Evolutionary conservation across 1,139 yeast genomes (phyloP).

Genomic region (Spathaspora sp.): DNA sequence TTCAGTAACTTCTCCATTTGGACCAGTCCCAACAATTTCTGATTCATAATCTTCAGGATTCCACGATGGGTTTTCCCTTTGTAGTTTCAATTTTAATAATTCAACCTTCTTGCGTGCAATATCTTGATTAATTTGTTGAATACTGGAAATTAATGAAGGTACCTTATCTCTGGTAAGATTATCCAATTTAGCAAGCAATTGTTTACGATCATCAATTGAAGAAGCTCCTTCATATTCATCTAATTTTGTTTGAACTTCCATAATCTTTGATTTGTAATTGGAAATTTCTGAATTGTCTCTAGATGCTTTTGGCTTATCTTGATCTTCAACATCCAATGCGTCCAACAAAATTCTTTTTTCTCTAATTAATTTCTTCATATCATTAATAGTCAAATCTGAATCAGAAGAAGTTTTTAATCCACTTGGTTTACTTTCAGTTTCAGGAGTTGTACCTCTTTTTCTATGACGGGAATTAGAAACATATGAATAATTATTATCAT

Average conservation of each 20-base stretch:
- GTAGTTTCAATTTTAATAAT: slow-evolving; percentile 52
- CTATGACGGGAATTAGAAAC: slow-evolving; percentile 69
- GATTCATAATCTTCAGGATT: slow-evolving; percentile 49
- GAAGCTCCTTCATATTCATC: slow-evolving; percentile 28
- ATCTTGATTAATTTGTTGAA: slow-evolving; percentile 62
- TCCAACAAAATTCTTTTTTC: slow-evolving; percentile 71
- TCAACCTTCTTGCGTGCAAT: slow-evolving; percentile 70
- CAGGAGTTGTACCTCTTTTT: slow-evolving; percentile 26
- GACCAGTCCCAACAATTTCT: slow-evolving; percentile 73
- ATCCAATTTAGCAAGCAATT: slow-evolving; percentile 51
- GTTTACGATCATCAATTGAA: slow-evolving; percentile 38
- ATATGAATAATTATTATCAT: slow-evolving; percentile 62
- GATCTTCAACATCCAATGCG: slow-evolving; percentile 72
- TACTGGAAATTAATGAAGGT: slow-evolving; percentile 64
- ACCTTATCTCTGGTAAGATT: slow-evolving; percentile 60
- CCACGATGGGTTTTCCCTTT: slow-evolving; percentile 63
- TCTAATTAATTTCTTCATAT: slow-evolving; percentile 59
- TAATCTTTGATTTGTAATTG: slow-evolving; percentile 60
- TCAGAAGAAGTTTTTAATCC: slow-evolving; percentile 24
- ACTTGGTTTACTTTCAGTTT: slow-evolving; percentile 5
- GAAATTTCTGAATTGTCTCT: slow-evolving; percentile 51
- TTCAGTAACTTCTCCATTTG: slow-evolving; percentile 81
- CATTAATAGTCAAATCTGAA: slow-evolving; percentile 40
- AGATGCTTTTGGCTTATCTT: slow-evolving; percentile 25
- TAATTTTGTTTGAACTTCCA: slow-evolving; percentile 51